phyloP scores from a whole-genome alignment of 2,329 filamentous ascomycete species.

The Setomelanomma holmii region DNA sequence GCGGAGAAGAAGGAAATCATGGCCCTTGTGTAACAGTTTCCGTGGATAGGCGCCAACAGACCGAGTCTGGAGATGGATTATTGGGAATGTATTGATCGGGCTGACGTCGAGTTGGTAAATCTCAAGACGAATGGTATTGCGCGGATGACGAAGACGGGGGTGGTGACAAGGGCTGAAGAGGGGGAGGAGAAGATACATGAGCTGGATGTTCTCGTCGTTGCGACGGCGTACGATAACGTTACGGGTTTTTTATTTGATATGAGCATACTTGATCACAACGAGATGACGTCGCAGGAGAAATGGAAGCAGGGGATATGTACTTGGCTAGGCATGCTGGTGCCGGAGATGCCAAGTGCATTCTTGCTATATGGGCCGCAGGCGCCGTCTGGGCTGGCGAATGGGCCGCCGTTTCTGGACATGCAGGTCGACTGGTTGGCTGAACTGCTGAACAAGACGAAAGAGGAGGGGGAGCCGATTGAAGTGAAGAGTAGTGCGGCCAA shows the following conservation, averaged over 20 bases:
- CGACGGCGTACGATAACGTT: neutral
- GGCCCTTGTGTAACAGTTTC: slow-evolving; percentile 46
- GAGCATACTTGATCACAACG: neutral
- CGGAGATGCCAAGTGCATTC: neutral
- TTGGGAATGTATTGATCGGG: neutral
- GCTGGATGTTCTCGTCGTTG: neutral
- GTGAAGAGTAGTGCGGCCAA: neutral
- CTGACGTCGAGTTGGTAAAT: neutral
- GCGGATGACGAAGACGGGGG: neutral
- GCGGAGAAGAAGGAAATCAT: slow-evolving; percentile 49
- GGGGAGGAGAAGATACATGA: neutral
- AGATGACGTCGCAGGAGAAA: neutral
- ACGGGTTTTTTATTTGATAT: neutral
- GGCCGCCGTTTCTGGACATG: neutral
- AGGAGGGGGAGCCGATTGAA: neutral
- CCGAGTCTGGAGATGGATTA: slow-evolving; percentile 47
- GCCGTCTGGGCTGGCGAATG: neutral
- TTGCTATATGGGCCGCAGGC: neutral
- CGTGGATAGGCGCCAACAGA: slow-evolving; percentile 38
- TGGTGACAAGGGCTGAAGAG: neutral
- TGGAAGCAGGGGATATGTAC: neutral
- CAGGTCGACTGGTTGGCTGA: neutral
- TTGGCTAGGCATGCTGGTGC: neutral
- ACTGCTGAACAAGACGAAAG: neutral
- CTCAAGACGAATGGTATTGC: neutral